A percentile compares a stretch with the other conserved stretches of the same genome.
Conservation (phyloP, 306 rosid genomes). For the Alnus glutinosa region DNA sequence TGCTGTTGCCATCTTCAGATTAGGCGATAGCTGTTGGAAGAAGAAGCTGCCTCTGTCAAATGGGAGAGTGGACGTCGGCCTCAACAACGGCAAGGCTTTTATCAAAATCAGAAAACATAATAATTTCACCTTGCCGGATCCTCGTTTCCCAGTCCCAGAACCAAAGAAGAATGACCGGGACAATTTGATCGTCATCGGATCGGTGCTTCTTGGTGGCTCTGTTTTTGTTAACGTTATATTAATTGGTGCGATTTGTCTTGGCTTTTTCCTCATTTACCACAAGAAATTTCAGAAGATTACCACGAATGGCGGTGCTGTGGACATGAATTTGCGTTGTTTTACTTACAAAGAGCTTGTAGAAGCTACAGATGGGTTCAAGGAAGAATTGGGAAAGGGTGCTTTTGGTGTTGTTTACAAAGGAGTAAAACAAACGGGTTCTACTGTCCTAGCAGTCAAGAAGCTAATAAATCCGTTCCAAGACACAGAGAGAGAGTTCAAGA, state of each 20-base stretch:
- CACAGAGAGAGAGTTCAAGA: constrained; percentile 30
- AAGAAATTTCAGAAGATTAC: constrained; percentile 13
- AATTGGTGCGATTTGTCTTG: constrained; percentile 14
- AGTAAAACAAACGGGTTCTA: background rate
- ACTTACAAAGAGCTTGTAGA: constrained; percentile 33
- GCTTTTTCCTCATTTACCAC: constrained; percentile 12
- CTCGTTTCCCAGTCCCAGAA: background rate
- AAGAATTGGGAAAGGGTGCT: constrained; percentile 41
- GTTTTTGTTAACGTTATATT: constrained; percentile 32
- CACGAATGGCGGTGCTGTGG: constrained; percentile 7
- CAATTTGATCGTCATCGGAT: constrained; percentile 28
- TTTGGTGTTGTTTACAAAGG: constrained; percentile 47
- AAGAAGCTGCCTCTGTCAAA: constrained; percentile 28
- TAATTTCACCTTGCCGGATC: background rate
- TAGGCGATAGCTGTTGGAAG: constrained; percentile 5
- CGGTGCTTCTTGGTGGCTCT: constrained; percentile 47
- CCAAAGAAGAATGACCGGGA: constrained; percentile 36
- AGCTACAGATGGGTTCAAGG: constrained; percentile 36
- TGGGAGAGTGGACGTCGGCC: constrained; percentile 4
- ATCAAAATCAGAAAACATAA: constrained; percentile 40
- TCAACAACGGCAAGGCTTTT: constrained; percentile 22
- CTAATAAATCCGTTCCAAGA: background rate
- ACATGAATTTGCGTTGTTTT: constrained; percentile 25
- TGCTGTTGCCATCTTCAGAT: constrained; percentile 5
- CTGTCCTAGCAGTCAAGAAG: constrained; percentile 33